A percentile compares a stretch with the other conserved stretches of the same genome.
Evolutionary conservation across 208 protist genomes (phyloP).

Genomic region (Leishmania tropica): DNA sequence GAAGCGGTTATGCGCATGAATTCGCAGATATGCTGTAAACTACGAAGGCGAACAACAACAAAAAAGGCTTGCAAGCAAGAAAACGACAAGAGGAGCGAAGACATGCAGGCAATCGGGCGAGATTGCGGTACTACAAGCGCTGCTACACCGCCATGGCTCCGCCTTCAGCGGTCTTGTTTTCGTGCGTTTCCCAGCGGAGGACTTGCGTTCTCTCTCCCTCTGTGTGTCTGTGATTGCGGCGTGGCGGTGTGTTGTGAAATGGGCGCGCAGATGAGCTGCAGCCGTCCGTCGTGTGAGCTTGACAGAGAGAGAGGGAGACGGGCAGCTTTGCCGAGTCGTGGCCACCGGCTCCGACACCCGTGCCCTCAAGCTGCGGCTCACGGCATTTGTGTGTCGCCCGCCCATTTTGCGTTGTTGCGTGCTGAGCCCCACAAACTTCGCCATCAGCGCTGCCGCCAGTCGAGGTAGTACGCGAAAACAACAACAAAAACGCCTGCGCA

Average conservation of each 20-base stretch:
- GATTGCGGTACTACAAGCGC: background rate
- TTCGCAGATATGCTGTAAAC: background rate
- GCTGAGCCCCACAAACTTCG: background rate
- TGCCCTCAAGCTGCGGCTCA: too few relatives aligned
- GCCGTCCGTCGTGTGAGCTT: background rate
- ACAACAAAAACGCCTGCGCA: too few relatives aligned
- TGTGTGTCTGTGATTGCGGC: background rate
- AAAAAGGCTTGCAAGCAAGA: background rate
- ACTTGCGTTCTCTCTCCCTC: background rate
- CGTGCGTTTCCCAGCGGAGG: background rate
- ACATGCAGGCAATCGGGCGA: background rate
- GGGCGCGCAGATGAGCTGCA: background rate
- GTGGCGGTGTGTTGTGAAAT: background rate
- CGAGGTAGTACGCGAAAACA: too few relatives aligned
- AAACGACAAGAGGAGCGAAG: background rate
- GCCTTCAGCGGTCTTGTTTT: too few relatives aligned
- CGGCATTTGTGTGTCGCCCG: too few relatives aligned
- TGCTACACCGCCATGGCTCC: background rate
- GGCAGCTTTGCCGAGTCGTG: background rate
- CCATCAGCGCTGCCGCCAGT: background rate
- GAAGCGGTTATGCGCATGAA: too few relatives aligned
- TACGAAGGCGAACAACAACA: background rate
- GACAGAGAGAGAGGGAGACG: background rate
- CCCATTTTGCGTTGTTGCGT: background rate
- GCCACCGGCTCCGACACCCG: background rate